Conservation (phyloP, 164 flowering plant species). For the Nymphaea thermarum region DNA sequence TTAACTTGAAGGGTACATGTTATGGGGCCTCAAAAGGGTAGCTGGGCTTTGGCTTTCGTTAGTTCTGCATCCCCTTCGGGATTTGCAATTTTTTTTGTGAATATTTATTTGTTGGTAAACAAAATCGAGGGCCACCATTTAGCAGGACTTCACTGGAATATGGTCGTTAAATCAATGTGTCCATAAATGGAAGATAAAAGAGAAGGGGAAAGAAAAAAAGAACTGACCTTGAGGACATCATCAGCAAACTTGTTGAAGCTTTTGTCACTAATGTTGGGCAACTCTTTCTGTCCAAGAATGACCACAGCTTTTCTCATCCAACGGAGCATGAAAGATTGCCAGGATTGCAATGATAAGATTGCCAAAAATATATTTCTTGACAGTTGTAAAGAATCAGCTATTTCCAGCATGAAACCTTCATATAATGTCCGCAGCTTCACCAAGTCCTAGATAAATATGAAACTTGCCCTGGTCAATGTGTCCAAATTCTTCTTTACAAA, state of each 20-base stretch:
- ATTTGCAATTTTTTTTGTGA: too few species aligned
- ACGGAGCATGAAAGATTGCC: constrained; percentile 75
- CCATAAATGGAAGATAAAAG: not conserved
- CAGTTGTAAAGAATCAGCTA: constrained; percentile 64
- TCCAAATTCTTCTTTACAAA: too few species aligned
- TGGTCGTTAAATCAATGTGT: too few species aligned
- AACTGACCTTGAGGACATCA: constrained; percentile 65
- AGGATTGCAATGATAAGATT: constrained; percentile 72
- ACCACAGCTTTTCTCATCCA: constrained; percentile 52
- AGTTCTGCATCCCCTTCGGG: too few species aligned
- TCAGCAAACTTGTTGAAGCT: constrained; percentile 49
- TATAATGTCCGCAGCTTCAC: constrained; percentile 32
- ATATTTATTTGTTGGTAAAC: too few species aligned
- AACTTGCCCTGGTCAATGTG: not conserved
- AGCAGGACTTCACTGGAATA: too few species aligned
- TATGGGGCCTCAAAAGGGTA: too few species aligned
- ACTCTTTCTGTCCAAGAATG: constrained; percentile 26
- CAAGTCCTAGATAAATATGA: constrained; percentile 19
- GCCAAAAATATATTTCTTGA: constrained; percentile 78
- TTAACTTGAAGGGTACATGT: too few species aligned
- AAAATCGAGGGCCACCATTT: too few species aligned
- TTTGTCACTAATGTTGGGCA: constrained; percentile 26
- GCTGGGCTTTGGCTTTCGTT: too few species aligned
- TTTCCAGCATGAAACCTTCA: constrained; percentile 46
- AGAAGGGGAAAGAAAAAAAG: not conserved